phyloP scores from a whole-genome alignment of 148 eudicot genomes.

The Euryodendron excelsum region DNA sequence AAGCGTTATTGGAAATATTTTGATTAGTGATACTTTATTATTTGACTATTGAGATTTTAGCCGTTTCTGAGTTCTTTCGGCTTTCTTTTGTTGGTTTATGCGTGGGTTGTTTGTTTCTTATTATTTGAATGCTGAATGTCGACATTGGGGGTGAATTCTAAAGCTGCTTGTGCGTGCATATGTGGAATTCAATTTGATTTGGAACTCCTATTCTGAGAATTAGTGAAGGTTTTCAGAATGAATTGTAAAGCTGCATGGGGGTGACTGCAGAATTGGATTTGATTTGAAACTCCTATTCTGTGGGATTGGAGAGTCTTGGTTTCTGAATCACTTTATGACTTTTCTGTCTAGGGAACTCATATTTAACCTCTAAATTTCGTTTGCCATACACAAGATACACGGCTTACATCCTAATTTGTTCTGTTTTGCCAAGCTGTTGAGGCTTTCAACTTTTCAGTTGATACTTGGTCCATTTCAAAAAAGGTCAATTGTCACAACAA shows the following conservation, averaged over 20 bases:
- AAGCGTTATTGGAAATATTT: too few relatives aligned
- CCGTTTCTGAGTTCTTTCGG: too few relatives aligned
- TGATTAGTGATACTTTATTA: too few relatives aligned
- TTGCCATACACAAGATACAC: background rate
- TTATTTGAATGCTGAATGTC: background rate
- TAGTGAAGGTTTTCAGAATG: too few relatives aligned
- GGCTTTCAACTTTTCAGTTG: background rate
- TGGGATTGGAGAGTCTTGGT: conserved; percentile 6
- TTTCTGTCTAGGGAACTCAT: background rate
- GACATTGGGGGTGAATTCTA: background rate
- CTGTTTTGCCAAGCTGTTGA: background rate
- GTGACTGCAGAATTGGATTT: background rate
- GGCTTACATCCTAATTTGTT: background rate
- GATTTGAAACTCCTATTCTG: conserved; percentile 1
- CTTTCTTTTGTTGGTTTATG: too few relatives aligned
- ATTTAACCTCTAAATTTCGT: background rate
- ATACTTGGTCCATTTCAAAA: background rate
- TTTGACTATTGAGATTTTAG: too few relatives aligned
- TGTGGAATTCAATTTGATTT: background rate
- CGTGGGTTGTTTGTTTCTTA: background rate
- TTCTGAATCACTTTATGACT: background rate
- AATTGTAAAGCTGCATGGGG: too few relatives aligned
- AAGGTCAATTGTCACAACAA: background rate
- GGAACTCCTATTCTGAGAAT: background rate
- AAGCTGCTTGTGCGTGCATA: too few relatives aligned